phyloP scores from a whole-genome alignment of 352 stramenopile species.

The Pythium folliculosum region DNA sequence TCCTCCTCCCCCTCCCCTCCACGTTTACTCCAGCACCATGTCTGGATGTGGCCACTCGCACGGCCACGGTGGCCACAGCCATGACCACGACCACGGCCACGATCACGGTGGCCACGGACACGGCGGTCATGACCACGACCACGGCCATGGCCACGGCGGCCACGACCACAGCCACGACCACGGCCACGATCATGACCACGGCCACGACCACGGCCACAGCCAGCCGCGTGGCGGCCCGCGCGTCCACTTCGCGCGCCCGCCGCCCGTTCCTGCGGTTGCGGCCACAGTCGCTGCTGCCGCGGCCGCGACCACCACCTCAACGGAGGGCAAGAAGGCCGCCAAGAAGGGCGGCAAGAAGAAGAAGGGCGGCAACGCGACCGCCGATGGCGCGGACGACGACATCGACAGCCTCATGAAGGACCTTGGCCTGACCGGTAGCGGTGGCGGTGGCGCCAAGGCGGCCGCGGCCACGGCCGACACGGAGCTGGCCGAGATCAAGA shows the following conservation, averaged over 20 bases:
- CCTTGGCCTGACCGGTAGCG: neutral
- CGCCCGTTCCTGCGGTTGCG: neutral
- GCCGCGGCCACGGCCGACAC: neutral
- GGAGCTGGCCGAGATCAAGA: constrained; percentile 9
- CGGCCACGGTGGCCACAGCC: neutral
- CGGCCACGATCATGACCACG: constrained; percentile 9
- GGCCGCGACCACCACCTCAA: neutral
- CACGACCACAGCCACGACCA: constrained; percentile 15
- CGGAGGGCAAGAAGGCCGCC: constrained; percentile 2
- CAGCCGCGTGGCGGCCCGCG: neutral
- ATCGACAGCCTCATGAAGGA: constrained; percentile 19
- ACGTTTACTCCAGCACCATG: neutral
- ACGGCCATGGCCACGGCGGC: constrained; percentile 5
- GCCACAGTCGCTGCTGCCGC: neutral
- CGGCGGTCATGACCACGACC: neutral
- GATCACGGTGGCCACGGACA: constrained; percentile 3
- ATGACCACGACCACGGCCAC: constrained; percentile 1
- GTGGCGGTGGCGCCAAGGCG: neutral
- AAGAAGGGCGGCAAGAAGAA: constrained; percentile 15
- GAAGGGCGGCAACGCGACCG: neutral
- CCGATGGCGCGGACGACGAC: constrained; percentile 2
- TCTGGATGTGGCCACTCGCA: constrained; percentile 8
- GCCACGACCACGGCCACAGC: constrained; percentile 8
- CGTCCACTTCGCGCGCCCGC: constrained; percentile 8
- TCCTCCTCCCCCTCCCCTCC: neutral